Evolutionary conservation across 768 basidiomycete species (phyloP).

Genomic region (Mycena crocata): DNA sequence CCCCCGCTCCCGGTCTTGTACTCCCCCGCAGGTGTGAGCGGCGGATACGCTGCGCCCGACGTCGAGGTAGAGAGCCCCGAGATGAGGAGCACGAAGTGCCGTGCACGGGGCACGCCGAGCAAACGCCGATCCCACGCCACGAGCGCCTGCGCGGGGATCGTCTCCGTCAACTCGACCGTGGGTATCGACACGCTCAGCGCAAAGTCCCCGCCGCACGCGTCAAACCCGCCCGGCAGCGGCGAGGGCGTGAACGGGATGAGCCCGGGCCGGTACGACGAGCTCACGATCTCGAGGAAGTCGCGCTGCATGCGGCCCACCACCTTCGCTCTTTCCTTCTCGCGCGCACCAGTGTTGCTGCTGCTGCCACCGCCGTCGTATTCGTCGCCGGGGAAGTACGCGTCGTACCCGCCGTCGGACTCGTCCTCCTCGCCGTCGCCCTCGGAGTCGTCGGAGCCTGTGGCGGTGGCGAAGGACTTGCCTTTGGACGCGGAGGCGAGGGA

Average conservation of each 20-base stretch:
- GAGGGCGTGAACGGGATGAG: conserved; percentile 48
- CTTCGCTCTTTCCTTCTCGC: conserved; percentile 47
- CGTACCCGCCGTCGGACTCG: conserved; percentile 49
- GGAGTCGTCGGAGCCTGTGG: conserved; percentile 42
- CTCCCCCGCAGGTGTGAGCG: conserved; percentile 56
- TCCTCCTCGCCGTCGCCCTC: conserved; percentile 52
- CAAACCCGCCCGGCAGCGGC: background rate
- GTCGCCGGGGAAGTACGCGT: conserved; percentile 51
- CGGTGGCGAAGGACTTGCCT: conserved; percentile 26
- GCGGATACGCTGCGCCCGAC: conserved; percentile 63
- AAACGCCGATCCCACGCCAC: conserved; percentile 81
- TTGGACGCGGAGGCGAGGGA: conserved; percentile 27
- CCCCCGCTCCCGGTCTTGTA: conserved; percentile 45
- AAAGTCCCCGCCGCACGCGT: background rate
- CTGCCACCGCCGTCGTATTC: conserved; percentile 24
- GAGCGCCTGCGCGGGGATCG: conserved; percentile 71
- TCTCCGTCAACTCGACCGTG: conserved; percentile 59
- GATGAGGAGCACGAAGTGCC: conserved; percentile 74
- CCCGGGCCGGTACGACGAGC: conserved; percentile 64
- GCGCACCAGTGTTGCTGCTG: conserved; percentile 25
- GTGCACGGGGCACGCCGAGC: conserved; percentile 56
- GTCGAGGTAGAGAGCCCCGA: conserved; percentile 68
- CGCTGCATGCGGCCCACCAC: conserved; percentile 27
- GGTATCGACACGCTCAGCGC: conserved; percentile 67
- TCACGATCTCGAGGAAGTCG: conserved; percentile 71